Evolutionary conservation across 2,329 filamentous ascomycete genomes (phyloP), one percentile per base, ranked within the genome.

Genomic region (Pseudocercospora fuligena): DNA sequence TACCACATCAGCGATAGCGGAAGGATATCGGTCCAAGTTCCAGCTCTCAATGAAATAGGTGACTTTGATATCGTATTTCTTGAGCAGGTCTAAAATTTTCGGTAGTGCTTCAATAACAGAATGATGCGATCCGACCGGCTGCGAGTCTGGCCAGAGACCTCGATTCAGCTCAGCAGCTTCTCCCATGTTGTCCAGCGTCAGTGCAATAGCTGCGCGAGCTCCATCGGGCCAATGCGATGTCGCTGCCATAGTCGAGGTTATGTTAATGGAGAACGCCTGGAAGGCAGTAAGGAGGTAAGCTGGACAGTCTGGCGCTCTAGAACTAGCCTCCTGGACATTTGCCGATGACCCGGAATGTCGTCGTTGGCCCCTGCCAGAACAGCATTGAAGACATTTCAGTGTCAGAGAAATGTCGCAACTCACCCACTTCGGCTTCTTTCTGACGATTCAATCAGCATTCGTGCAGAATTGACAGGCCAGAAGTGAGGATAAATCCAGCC

Each of bases 141-240:
- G 27, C 29, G 67, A 51, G 51, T 62, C 19, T 11, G 73, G 72
- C 75, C 76, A 76, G 12, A 78, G 66, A 3, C 65, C 61, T 1
- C 76, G 70, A 54, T 78, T 69, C 0, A 78, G 58, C 58, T 78
- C 76, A 19, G 76, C 76, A 14, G 76, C 76, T 71, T 78, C 76
- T 43, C 74, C 76, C 72, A 77, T 74, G 66, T 78, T 78, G 72
- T 78, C 76, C 29, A 78, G 66, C 14, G 76, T 78, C 47, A 77
- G 60, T 19, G 69, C 69, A 25, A 78, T 72, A 61, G 73, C 70
- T 25, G 75, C 74, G 16, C 57, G 66, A 23, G 72, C 72, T 56
- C 66, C 66, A n/a, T 72, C 61, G 0, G 76, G 76, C 76, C 76
- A 78, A 69, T 66, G 23, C 23, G 51, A 54, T 31, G 51, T 29